Evolutionary conservation across 2,329 filamentous ascomycete species (phyloP), one percentile per base, ranked within the genome.

Genomic region (Ceratocystiopsis sp.): DNA sequence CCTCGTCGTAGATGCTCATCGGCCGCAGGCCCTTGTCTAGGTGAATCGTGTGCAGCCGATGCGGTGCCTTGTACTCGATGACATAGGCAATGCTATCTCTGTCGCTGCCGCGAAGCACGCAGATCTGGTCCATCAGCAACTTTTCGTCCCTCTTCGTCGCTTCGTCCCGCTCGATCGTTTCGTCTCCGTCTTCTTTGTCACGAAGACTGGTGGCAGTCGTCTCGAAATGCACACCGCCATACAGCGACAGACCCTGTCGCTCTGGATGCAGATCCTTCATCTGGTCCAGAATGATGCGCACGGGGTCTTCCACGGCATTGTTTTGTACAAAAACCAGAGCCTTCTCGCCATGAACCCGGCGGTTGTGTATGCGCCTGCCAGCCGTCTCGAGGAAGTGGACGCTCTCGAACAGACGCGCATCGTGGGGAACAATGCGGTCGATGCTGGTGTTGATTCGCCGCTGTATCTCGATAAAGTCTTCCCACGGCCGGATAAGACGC

Each of bases 51-150:
- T 61, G 61, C 2, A 72, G 50, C 48, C 70, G 68, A 49, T 68
- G 59, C 0, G 64, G 66, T 15, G 62, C 49, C 54, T 69, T 72
- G 48, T 68, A 67, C 52, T 71, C 60, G 25, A 55, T 54, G 37
- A 65, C 45, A 18, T 55, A 59, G 5, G 53, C 42, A 44, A 59
- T 57, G 9, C 39, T 48, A n/a, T 36, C 41, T 18, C 17, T 44
- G 15, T 50, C 41, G 41, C 48, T 46, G 16, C 35, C 40, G 21
- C 44, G 47, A 42, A 52, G 53, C 16, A 55, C 50, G 41, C 51
- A 61, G 37, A 60, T 59, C 44, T 62, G 52, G 45, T 61, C 56
- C 10, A 55, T 52, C n/a, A 53, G 53, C 2, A 58, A 44, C 47
- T 51, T 47, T n/a, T 48, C 47, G 14, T 46, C 44, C 13, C 41